Percentiles rank a stretch among this genome's conserved stretches.
Evolutionary conservation across 768 basidiomycete species (phyloP).

Genomic region (Suillus ampliporus): DNA sequence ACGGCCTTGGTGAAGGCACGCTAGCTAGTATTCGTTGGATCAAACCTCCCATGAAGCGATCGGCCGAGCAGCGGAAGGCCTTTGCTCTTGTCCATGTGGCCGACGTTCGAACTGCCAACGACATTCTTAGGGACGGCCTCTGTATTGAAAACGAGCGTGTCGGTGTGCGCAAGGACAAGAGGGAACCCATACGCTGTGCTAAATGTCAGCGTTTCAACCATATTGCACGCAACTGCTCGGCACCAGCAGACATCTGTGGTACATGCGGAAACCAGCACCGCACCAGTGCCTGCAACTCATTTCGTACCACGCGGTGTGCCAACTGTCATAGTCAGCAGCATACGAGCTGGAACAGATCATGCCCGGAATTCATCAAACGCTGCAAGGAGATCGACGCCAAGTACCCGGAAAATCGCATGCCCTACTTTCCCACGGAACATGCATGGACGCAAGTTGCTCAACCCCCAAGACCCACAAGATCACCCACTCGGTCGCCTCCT

Average conservation of each 20-base stretch:
- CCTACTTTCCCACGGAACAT: slow-evolving; percentile 20
- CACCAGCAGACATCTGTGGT: background rate
- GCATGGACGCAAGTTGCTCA: slow-evolving; percentile 14
- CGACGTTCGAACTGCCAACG: slow-evolving; percentile 27
- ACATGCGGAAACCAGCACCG: slow-evolving; percentile 5
- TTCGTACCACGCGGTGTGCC: background rate
- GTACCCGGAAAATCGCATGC: slow-evolving; percentile 18
- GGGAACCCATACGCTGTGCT: background rate
- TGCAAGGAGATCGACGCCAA: slow-evolving; percentile 3
- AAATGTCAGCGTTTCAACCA: slow-evolving; percentile 8
- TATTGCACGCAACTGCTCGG: slow-evolving; percentile 6
- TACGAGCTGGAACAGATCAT: slow-evolving; percentile 12
- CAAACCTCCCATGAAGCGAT: too few relatives aligned
- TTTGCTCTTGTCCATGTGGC: slow-evolving; percentile 30
- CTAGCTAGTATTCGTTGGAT: too few relatives aligned
- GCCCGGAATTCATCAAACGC: slow-evolving; percentile 15
- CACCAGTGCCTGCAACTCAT: background rate
- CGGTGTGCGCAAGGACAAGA: slow-evolving; percentile 16
- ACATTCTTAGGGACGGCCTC: slow-evolving; percentile 24
- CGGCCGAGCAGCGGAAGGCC: slow-evolving; percentile 7
- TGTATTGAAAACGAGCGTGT: slow-evolving; percentile 21
- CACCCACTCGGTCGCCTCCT: too few relatives aligned
- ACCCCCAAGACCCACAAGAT: slow-evolving; percentile 1
- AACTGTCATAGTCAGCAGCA: slow-evolving; percentile 3
- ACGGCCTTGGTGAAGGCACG: too few relatives aligned